Base-by-base conservation (phyloP, 345 rosid species). In the Gynandropsis gynandra region DNA sequence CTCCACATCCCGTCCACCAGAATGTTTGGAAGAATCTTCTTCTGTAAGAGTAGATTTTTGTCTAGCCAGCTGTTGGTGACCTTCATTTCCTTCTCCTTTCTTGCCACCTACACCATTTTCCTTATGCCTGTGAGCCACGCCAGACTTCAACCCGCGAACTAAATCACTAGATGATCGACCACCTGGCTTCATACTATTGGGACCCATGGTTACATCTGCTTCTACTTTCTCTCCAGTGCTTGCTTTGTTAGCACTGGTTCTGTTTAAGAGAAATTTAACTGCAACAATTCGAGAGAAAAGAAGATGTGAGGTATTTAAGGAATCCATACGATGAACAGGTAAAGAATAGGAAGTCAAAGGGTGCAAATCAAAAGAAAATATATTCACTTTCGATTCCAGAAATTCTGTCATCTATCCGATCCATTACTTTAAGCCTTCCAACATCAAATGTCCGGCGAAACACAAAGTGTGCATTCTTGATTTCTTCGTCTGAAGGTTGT, bases 391-490 rank as follows among this genome's bases (percentile, higher is more conserved):
- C 87, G 62, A 68, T 62, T 39, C 74, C 83, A 58, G 80, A 86
- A 59, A 85, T 66, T 61, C 58, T 74, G 7, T 76, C 94, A 66
- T 72, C 90, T 39, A 87, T 71, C 62, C 61, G 71, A 48, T 85
- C 79, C 43, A 44, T 53, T 21, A 85, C 59, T 50, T 42, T 51
- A 19, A 4, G 0, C 4, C 42, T 41, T 44, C 64, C 78, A 54
- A 92, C 99, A 80, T 88, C 87, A 80, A 92, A 92, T 20, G 81
- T 56, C 31, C 90, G 87, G 33, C 53, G 68, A 65, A 76, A 92
- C 14, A 83, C 66, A 35, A 76, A 83, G 57, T 92, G 82, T 10
- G 95, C 63, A 66, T 36, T 59, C 48, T 63, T 76, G 45, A 79
- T 61, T 43, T 79, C 78, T 60, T 80, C 77, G 5, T 47, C 50